Evolutionary conservation across 352 stramenopile genomes (phyloP), one percentile per base, ranked within the genome.

Genomic region (Peronospora destructor): DNA sequence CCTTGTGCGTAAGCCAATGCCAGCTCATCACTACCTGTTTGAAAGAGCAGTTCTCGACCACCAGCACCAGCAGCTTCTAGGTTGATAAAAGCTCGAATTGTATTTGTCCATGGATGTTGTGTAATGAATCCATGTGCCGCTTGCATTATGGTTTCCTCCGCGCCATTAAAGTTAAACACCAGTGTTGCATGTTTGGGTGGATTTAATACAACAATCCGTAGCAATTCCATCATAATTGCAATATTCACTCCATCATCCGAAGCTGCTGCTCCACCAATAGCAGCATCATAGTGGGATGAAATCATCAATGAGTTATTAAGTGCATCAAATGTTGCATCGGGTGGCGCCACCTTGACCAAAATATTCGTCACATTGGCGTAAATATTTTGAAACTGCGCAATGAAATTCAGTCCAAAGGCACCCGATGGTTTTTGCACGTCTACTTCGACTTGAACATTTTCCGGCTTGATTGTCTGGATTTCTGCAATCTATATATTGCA

Each of bases 361-460:
- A 90, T 85, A 44, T 90, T 90, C 37, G 74, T 90, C 37, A 90
- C 76, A 38, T 90, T 90, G 33, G 79, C 74, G 62, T 90, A 90
- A 49, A 90, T 85, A 56, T 90, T 90, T 54, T 90, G 79, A 60
- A 90, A 90, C 37, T 84, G 76, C 23, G 72, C 68, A 25, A 87
- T 70, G 43, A 90, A 90, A 51, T 90, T 66, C 23, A 90, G 53
- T 3, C 79, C 79, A 59, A 90, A 90, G 0, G 79, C 78, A n/a
- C 77, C 76, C 2, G 76, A 83, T 5, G 79, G 79, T 39, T 61
- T 64, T 45, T 90, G 79, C 1, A 90, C 68, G 30, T 89, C 68
- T 8, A 85, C 51, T 39, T 85, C 72, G 7, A 84, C 64, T 1
- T 29, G 51, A 19, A 82, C 70, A 25, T 62, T 61, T 12, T 58